These are phyloP conservation scores for Xylaria acuta DNA, from an alignment of 495 filamentous ascomycete species.

Conservation along the genomic window DNA sequence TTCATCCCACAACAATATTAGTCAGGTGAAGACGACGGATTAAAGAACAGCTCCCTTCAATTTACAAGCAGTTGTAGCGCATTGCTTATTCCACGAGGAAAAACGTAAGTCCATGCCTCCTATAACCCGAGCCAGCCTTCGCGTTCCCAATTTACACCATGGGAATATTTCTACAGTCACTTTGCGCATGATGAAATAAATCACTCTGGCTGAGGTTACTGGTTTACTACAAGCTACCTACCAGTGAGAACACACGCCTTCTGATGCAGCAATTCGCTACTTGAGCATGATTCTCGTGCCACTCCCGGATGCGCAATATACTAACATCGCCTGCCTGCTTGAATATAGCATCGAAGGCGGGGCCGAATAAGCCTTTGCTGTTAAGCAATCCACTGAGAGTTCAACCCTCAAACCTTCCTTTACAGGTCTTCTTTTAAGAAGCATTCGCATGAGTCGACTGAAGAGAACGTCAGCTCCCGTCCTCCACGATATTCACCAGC, in stretches of 20 bases:
- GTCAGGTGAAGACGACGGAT: neutral
- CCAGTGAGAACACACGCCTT: neutral
- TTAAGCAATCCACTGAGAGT: neutral
- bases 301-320: neutral
- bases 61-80: too few relatives aligned
- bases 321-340: neutral
- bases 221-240: neutral
- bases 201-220: neutral
- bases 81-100: neutral
- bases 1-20: neutral
- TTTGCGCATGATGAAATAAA: slow-evolving; percentile 5
- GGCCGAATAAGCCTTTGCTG: neutral
- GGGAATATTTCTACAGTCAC: neutral
- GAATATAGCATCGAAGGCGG: neutral
- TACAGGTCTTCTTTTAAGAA: neutral
- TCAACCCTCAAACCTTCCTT: neutral
- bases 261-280: neutral
- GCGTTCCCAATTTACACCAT: neutral
- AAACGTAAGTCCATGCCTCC: neutral
- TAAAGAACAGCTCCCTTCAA: neutral
- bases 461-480: neutral
- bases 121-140: too few relatives aligned
- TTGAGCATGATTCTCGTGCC: neutral
- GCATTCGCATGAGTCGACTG: neutral
- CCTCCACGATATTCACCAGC: neutral